Conservation (phyloP, 306 rosid genomes). For the Sechiopsis laciniata region DNA sequence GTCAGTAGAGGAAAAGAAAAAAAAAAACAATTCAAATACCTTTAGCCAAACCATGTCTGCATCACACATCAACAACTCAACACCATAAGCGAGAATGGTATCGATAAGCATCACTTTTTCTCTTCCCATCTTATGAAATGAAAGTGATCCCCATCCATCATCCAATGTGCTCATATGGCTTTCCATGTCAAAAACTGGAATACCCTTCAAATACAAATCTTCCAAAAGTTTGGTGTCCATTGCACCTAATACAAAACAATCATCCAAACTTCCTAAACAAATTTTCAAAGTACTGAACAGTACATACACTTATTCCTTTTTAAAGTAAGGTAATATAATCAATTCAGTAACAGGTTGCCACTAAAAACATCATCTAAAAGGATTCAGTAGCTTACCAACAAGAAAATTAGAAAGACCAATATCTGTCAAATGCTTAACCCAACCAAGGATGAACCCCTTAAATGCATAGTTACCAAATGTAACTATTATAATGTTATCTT, state of each 20-base stretch:
- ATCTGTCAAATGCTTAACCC: constrained; percentile 86
- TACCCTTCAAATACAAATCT: constrained; percentile 86
- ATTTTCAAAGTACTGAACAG: constrained; percentile 17
- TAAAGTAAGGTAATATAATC: neutral
- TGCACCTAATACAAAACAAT: no score
- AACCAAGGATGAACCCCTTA: constrained; percentile 83
- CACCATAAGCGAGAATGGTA: constrained; percentile 73
- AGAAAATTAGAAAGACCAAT: constrained; percentile 71
- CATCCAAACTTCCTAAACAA: no score
- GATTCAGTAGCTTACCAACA: constrained; percentile 55
- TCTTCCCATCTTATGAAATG: constrained; percentile 98
- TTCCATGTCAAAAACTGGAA: constrained; percentile 95
- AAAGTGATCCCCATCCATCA: constrained; percentile 96
- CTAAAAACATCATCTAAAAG: no score
- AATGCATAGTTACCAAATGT: constrained; percentile 98
- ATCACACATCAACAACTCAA: constrained; percentile 91
- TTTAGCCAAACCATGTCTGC: constrained; percentile 99
- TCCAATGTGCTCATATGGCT: constrained; percentile 94
- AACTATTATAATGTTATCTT: constrained; percentile 70
- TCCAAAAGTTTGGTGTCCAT: constrained; percentile 90
- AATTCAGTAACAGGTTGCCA: neutral
- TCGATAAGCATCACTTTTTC: constrained; percentile 85
- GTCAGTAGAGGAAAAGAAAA: neutral
- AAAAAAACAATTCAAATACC: constrained; percentile 37
- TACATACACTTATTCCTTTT: neutral